These are phyloP conservation scores for Puccinia sorghi DNA, from an alignment of 1,284 basidiomycete species.

Conservation along the genomic window DNA sequence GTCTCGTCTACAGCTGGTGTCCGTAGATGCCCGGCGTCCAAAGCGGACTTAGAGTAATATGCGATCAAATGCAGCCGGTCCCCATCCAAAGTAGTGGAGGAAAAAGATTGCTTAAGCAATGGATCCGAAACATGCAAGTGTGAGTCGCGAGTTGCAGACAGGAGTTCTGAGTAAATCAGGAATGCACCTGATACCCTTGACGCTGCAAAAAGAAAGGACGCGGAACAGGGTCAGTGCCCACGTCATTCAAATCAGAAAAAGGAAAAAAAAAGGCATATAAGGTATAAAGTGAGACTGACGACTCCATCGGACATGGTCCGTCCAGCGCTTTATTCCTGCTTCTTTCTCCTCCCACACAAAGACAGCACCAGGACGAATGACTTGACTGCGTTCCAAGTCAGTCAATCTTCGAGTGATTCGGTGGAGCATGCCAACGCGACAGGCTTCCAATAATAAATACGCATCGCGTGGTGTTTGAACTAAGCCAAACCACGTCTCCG, in stretches of 20 bases:
- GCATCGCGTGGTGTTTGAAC: constrained; percentile 53
- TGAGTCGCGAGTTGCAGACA: constrained; percentile 45
- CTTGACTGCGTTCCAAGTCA: constrained; percentile 54
- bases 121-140: constrained; percentile 51
- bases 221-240: neutral
- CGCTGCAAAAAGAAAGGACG: constrained; percentile 48
- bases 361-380: constrained; percentile 54
- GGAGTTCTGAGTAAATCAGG: constrained; percentile 55
- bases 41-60: constrained; percentile 52
- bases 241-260: neutral
- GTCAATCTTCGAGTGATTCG: constrained; percentile 54
- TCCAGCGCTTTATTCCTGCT: constrained; percentile 55
- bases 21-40: constrained; percentile 49
- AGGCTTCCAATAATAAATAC: constrained; percentile 54
- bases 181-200: constrained; percentile 56
- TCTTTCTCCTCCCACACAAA: constrained; percentile 57
- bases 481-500: constrained; percentile 54
- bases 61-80: constrained; percentile 55
- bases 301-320: constrained; percentile 56
- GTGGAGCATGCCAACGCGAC: constrained; percentile 53
- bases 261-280: no score
- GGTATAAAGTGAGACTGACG: constrained; percentile 51
- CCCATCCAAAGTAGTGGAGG: constrained; percentile 52
- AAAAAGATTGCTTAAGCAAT: constrained; percentile 55
- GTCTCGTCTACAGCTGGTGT: constrained; percentile 51